Evolutionary conservation across 2,329 filamentous ascomycete genomes (phyloP), one percentile per base, ranked within the genome.

Genomic region (Penicillium fuscoglaucum): DNA sequence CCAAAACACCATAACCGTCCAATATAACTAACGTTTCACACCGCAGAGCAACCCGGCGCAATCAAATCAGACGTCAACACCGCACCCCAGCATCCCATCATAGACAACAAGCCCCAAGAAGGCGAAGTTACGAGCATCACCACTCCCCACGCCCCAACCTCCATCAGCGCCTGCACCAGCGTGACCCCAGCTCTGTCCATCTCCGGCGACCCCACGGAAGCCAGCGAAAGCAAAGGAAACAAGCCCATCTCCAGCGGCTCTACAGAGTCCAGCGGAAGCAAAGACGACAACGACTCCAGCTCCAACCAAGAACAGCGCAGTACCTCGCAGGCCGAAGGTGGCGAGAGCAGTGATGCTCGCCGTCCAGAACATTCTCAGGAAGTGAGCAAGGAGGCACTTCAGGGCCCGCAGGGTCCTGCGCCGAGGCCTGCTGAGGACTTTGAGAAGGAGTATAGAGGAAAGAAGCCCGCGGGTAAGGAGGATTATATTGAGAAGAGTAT

Each of bases 321-420:
- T 6, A 54, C 60, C n/a, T 49, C 58, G 13, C 44, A 40, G 28
- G 24, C 59, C 6, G 45, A 49, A 26, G n/a, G 39, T 17, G 57
- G 48, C 21, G 43, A 55, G 29, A 46, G 55, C 24, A 52, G 54
- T 26, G 46, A 59, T 7, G 2, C 17, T n/a, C 41, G 6, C 33
- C 48, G 13, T 21, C 10, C 15, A 19, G 35, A 9, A 4, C 49
- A 17, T 12, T 13, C 50, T 4, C 41, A 53, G 1, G 51, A 61
- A 0, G 69, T 63, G 28, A 73, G 70, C 55, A 56, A 68, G 51
- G 72, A 74, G 35, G 69, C 72, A 1, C 62, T 73, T 19, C 55
- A 64, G 50, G 72, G 72, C 0, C 72, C 72, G 4, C 63, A 70
- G 35, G 61, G 61, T 33, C 62, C 66, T 6, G 52, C 65, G 6